Evolutionary conservation across 371 early-diverging fungal species (phyloP), one percentile per base, ranked within the genome.

Genomic region (Zychaea mexicana): DNA sequence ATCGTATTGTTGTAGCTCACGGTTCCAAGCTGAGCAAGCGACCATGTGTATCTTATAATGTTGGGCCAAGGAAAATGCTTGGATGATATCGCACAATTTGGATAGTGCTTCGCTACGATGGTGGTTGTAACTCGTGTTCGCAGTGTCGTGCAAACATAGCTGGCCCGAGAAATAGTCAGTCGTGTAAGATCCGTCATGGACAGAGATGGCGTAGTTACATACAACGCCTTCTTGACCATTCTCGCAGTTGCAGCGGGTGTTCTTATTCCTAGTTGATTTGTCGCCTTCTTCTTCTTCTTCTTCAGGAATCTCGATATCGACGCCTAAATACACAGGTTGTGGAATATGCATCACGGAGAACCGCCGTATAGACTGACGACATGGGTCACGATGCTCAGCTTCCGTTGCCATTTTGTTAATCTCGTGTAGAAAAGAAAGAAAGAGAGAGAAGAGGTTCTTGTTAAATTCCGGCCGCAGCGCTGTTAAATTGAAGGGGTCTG

Each of bases 111-210:
- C 69, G 1, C 39, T n/a, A n/a, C n/a, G n/a, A n/a, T n/a, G n/a
- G n/a, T n/a, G 45, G 10, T 68, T 38, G 42, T 77, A 64, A 22
- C 77, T 67, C 46, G 65, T 28, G 1, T 47, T 22, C 21, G 62
- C 24, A 13, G 39, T 54, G 52, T 32, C 32, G 22, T 19, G 26
- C 7, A 42, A 42, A 9, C 52, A 27, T 9, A 76, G 64, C 22
- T 58, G 58, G 10, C 82, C 81, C 27, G 65, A 53, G 57, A 76
- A 81, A 47, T 72, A 83, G 49, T 85, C 85, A 5, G 76, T 76
- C 26, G 74, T 68, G 49, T 82, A 86, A 61, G 74, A 74, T 21
- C 87, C 87, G 65, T 89, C 87, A 57, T 89, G 85, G 2, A 81
- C 75, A 26, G 81, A 85, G 38, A 87, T 70, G 32, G 80, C 60